phyloP scores from a whole-genome alignment of 2,329 filamentous ascomycete species.

The Achaetomium macrosporum region DNA sequence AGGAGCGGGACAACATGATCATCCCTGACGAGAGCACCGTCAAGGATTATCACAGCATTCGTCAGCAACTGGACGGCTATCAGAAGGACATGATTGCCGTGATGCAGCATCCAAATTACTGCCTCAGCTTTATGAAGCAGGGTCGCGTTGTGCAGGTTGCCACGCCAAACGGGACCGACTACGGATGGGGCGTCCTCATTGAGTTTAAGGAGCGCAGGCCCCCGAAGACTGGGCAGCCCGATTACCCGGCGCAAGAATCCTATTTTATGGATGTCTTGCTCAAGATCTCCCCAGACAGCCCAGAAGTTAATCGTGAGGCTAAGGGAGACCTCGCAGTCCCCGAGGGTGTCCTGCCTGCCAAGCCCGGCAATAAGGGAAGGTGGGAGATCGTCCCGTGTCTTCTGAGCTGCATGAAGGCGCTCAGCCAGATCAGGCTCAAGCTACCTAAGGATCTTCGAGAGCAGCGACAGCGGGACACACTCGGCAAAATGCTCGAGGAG shows the following conservation, averaged over 20 bases:
- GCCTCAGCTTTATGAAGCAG: constrained; percentile 73
- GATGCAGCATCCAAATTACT: constrained; percentile 86
- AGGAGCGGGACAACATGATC: constrained; percentile 62
- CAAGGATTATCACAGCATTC: constrained; percentile 88
- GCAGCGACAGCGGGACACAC: constrained; percentile 57
- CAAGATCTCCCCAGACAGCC: constrained; percentile 46
- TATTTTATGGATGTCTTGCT: constrained; percentile 81
- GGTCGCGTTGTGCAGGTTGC: constrained; percentile 87
- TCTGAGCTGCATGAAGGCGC: constrained; percentile 75
- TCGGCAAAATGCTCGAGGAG: constrained; percentile 68
- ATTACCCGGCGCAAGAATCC: constrained; percentile 67
- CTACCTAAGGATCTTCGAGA: constrained; percentile 70
- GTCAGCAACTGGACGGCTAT: constrained; percentile 76
- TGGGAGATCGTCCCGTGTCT: constrained; percentile 84
- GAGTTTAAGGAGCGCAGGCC: constrained; percentile 62
- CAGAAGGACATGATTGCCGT: constrained; percentile 85
- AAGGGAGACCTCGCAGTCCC: constrained; percentile 44
- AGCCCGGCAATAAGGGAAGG: constrained; percentile 58
- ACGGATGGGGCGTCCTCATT: constrained; percentile 89
- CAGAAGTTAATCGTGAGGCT: constrained; percentile 37
- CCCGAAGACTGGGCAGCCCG: constrained; percentile 61
- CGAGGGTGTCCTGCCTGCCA: constrained; percentile 58
- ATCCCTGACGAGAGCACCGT: constrained; percentile 85
- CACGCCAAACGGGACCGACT: constrained; percentile 67
- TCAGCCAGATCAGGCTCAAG: constrained; percentile 79